phyloP scores from a whole-genome alignment of 2,329 filamentous ascomycete genomes.

The Coccinonectria pachysandricola region DNA sequence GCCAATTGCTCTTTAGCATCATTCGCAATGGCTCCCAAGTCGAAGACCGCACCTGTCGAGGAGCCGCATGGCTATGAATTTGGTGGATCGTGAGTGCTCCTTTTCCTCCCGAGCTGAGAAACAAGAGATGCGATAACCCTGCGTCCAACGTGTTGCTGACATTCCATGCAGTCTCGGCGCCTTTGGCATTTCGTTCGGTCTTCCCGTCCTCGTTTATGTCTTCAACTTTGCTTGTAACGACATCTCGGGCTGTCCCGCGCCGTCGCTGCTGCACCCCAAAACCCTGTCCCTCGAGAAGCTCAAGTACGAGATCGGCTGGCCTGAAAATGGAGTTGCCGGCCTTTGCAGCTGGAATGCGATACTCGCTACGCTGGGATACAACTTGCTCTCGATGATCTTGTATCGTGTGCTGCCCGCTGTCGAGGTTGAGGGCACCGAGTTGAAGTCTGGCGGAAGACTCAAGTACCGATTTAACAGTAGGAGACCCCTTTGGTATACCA shows the following conservation, averaged over 20 bases:
- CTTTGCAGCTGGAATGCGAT: slow-evolving; percentile 61
- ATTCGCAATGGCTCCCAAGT: slow-evolving; percentile 23
- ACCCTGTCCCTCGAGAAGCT: slow-evolving; percentile 61
- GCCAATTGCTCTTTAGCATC: slow-evolving; percentile 1
- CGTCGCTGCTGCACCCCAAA: slow-evolving; percentile 64
- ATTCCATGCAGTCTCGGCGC: slow-evolving; percentile 55
- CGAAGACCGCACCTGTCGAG: slow-evolving; percentile 15
- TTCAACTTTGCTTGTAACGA: slow-evolving; percentile 88
- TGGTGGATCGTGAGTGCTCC: slow-evolving; percentile 41
- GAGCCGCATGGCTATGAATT: slow-evolving; percentile 40
- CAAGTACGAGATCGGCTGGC: slow-evolving; percentile 77
- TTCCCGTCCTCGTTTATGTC: slow-evolving; percentile 69
- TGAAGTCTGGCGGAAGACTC: slow-evolving; percentile 61
- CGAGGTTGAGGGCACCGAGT: slow-evolving; percentile 57
- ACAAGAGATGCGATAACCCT: too few species aligned
- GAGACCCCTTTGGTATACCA: slow-evolving; percentile 11
- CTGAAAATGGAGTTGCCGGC: slow-evolving; percentile 55
- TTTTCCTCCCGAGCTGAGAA: too few species aligned
- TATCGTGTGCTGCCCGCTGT: slow-evolving; percentile 68
- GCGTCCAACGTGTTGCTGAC: background rate
- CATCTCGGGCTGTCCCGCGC: slow-evolving; percentile 79
- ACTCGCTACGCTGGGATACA: slow-evolving; percentile 66
- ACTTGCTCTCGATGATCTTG: slow-evolving; percentile 62
- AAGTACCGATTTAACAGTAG: slow-evolving; percentile 75
- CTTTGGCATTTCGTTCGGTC: slow-evolving; percentile 64